Evolutionary conservation across 2,329 filamentous ascomycete species (phyloP), one percentile per base, ranked within the genome.

Genomic region (Verticillium albo-atrum): DNA sequence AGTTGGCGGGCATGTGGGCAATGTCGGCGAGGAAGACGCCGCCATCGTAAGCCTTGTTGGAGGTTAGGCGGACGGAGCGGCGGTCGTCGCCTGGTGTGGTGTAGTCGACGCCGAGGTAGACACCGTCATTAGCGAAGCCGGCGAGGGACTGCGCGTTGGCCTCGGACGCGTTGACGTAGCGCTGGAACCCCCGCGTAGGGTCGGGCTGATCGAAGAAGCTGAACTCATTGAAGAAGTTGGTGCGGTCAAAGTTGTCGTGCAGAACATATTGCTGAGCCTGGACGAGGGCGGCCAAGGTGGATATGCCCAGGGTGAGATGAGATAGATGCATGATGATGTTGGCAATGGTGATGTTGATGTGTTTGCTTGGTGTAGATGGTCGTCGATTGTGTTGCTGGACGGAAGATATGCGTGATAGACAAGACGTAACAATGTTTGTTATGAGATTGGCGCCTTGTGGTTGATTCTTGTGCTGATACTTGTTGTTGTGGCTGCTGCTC

Each of bases 21-120:
- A 92, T 83, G 69, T 94, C 90, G 58, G 89, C 79, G 52, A 93
- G 79, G 71, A 93, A 85, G 58, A 94, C 82, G 14, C 88, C 90
- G 63, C 84, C 80, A 47, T 80, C 87, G 75, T 89, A 94, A 20
- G 80, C 74, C 64, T 86, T 83, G 62, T 83, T 86, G 67, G 88
- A 90, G 34, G 82, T 77, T 15, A 96, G 74, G 20, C 91, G 87
- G 32, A 92, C 85, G 26, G 89, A 92, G 54, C 79, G 76, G 50
- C 91, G 89, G 35, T 91, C 90, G 3, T 75, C 76, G 28, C 75
- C 67, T 0, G 82, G 81, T 28, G 85, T 89, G 58, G 72, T 80
- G 68, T 81, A 74, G 72, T 93, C 90, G 47, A 89, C 87, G 52
- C 89, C 89, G 58, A 93, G 82, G 71, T 88, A 89, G 66, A 91